Base-by-base conservation (phyloP, 2,329 filamentous ascomycete species). In the Pseudocercospora crystallina region DNA sequence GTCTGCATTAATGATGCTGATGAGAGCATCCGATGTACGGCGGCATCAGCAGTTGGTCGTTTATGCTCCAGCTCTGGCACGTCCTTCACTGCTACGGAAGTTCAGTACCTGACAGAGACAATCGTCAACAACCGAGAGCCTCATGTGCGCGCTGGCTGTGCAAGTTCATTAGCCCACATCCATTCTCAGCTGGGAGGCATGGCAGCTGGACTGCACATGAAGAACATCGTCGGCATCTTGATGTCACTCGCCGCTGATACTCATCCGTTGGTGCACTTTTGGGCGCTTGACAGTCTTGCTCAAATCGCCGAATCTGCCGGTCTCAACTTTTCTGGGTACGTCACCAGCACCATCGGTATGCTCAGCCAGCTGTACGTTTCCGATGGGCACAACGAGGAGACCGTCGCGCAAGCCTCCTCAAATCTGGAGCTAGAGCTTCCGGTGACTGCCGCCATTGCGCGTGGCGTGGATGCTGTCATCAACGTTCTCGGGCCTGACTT, bases 221-320 rank as follows among this genome's bases (percentile, higher is more conserved):
- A 97, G 74, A 96, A 90, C 1, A 96, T 99, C 43, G 81, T 96
- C n/a, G 88, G 92, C 13, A 95, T 99, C 34, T 76, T 99, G n/a
- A 95, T 97, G 87, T 97, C 94, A 7, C 79, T 99, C 8, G 92
- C 90, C 69, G 96, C 91, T 61, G 94, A 99, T 65, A 89, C 92
- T 14, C 94, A 99, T 67, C 91, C 94, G 0, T 85, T 89, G 0
- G 94, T 99, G 8, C 94, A 99, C 70, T 96, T 92, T 67, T 97
- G 91, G 90, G 92, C 95, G 2, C 76, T 99, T 38, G 90, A 96
- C 67, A 92, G 90, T 8, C 72, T 99, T 29, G 86, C 89, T 2
- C 79, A 88, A 45, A 90, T 95, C 10, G 88, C 92, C 2, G 92
- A 96, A 64, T 94, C 92, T 9, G 91, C 94, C 1, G 94, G 94